A percentile compares a stretch with the other conserved stretches of the same genome.
Conservation (phyloP, 225 moss, liverwort and hornwort genomes). For the Pseudoscleropodium purum region DNA sequence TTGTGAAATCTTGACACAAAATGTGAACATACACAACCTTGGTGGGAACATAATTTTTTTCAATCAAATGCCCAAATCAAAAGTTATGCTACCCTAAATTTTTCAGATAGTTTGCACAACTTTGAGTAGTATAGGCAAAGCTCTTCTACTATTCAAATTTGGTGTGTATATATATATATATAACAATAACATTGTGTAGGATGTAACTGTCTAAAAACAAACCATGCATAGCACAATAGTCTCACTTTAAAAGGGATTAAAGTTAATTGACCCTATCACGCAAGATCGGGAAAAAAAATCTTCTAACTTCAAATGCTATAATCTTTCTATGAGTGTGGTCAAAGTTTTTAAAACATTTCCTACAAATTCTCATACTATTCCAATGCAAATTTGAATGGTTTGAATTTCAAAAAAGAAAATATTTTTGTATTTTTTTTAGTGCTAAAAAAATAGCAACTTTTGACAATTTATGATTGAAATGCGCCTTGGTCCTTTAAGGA, state of each 20-base stretch:
- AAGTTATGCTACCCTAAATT: neutral
- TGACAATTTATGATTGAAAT: accelerated
- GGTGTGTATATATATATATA: no score
- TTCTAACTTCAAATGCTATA: neutral
- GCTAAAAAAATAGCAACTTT: accelerated
- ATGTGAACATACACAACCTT: neutral
- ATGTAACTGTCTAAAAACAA: neutral
- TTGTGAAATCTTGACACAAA: neutral
- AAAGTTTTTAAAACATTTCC: accelerated
- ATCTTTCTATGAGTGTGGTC: accelerated
- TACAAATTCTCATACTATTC: neutral
- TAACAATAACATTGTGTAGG: neutral
- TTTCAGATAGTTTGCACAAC: accelerated
- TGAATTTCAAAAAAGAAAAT: no score
- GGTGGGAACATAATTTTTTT: no score
- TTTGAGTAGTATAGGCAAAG: neutral
- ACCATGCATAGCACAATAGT: accelerated
- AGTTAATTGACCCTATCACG: accelerated
- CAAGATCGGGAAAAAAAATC: neutral
- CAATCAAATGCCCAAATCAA: neutral
- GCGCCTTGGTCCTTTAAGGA: accelerated
- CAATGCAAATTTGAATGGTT: neutral
- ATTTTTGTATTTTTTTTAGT: no score
- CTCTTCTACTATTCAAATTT: neutral
- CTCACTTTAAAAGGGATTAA: neutral